Conservation (phyloP, 208 protist genomes). For the Acanthamoeba healyi region DNA sequence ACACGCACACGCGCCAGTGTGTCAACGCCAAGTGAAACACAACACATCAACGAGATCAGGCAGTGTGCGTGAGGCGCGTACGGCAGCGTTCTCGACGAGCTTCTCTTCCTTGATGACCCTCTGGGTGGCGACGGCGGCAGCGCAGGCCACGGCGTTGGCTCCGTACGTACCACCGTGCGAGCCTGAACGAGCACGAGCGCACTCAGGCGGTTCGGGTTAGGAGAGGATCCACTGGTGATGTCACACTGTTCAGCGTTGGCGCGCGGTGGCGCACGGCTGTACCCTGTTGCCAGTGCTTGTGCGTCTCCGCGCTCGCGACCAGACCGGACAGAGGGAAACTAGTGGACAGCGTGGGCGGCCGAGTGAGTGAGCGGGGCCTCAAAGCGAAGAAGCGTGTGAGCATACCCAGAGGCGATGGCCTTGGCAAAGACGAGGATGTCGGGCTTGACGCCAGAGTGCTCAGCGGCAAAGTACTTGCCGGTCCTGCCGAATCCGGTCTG, state of each 20-base stretch:
- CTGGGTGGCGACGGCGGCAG: slow-evolving; percentile 85
- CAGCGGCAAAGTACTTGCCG: slow-evolving; percentile 84
- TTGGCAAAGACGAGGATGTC: slow-evolving; percentile 81
- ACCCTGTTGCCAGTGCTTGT: slow-evolving; percentile 67
- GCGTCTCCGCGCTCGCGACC: slow-evolving; percentile 26
- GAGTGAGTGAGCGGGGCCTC: neutral
- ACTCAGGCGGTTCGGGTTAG: too few relatives aligned
- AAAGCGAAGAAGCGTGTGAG: neutral
- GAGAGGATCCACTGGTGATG: too few relatives aligned
- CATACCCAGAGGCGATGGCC: slow-evolving; percentile 57
- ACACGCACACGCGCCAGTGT: neutral
- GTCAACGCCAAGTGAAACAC: too few relatives aligned
- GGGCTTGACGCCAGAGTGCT: slow-evolving; percentile 80
- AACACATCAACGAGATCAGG: too few relatives aligned
- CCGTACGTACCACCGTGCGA: slow-evolving; percentile 87
- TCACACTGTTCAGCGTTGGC: too few relatives aligned
- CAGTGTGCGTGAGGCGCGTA: neutral
- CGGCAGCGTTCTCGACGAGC: slow-evolving; percentile 81
- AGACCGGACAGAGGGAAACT: slow-evolving; percentile 66
- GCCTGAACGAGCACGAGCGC: neutral
- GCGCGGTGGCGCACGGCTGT: too few relatives aligned
- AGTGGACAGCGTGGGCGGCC: too few relatives aligned
- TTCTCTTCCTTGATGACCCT: slow-evolving; percentile 86
- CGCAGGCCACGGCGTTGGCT: slow-evolving; percentile 87
- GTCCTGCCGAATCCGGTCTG: slow-evolving; percentile 87